Conservation (phyloP, 2,329 filamentous ascomycete species). For the Seiridium unicorne region DNA sequence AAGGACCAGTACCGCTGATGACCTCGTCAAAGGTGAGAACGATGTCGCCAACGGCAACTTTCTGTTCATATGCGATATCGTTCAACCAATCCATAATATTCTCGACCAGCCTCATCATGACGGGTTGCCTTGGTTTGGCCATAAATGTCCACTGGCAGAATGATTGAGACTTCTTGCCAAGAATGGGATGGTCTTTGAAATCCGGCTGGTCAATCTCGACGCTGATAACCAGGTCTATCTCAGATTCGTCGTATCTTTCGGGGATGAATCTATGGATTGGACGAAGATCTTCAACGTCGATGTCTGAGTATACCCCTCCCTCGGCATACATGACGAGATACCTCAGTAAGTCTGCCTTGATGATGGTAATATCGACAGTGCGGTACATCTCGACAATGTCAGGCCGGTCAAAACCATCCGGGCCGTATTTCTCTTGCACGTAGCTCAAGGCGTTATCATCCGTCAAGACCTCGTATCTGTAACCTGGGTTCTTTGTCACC, state of each 20-base stretch:
- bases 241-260: slow-evolving; percentile 58
- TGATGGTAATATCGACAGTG: slow-evolving; percentile 60
- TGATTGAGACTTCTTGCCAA: slow-evolving; percentile 66
- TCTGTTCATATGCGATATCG: slow-evolving; percentile 56
- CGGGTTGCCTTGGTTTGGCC: slow-evolving; percentile 63
- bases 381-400: slow-evolving; percentile 64
- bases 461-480: slow-evolving; percentile 68
- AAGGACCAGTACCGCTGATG: slow-evolving; percentile 70
- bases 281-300: slow-evolving; percentile 40
- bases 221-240: slow-evolving; percentile 70
- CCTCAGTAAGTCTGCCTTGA: slow-evolving; percentile 64
- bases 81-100: slow-evolving; percentile 67
- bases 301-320: slow-evolving; percentile 51
- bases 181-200: slow-evolving; percentile 61
- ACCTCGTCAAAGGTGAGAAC: slow-evolving; percentile 70
- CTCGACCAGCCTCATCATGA: slow-evolving; percentile 68
- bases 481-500: slow-evolving; percentile 63
- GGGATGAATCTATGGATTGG: slow-evolving; percentile 54
- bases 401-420: slow-evolving; percentile 61
- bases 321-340: slow-evolving; percentile 69
- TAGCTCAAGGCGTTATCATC: slow-evolving; percentile 67
- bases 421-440: slow-evolving; percentile 66
- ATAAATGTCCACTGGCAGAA: slow-evolving; percentile 79
- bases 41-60: slow-evolving; percentile 58
- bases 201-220: slow-evolving; percentile 70